These are phyloP conservation scores for Myriosclerotinia scirpicola DNA, from an alignment of 2,329 filamentous ascomycete genomes.

Conservation along the genomic window DNA sequence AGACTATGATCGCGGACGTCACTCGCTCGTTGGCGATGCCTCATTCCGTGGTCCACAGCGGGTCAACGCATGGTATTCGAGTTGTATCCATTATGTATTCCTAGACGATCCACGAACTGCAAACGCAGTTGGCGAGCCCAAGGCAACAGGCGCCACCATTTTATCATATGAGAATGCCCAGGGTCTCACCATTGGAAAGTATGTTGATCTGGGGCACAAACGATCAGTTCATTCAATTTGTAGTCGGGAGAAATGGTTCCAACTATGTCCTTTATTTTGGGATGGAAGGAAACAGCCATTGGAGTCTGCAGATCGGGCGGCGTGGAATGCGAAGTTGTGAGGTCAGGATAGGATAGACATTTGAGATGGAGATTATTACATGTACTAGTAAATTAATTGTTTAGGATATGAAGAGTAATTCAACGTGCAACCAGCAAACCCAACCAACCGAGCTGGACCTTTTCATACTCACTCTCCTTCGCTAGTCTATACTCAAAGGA, in stretches of 20 bases:
- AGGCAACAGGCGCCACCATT: conserved; percentile 67
- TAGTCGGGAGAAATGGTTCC: conserved; percentile 45
- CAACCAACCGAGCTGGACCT: too few relatives aligned
- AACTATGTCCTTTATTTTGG: conserved; percentile 51
- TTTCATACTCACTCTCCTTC: background rate
- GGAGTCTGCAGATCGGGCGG: conserved; percentile 47
- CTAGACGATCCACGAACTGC: conserved; percentile 60
- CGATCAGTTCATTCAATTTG: conserved; percentile 43
- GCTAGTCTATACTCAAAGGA: background rate
- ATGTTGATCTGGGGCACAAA: conserved; percentile 45
- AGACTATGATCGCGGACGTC: conserved; percentile 59
- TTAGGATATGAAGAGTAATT: background rate
- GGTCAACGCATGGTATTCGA: conserved; percentile 61
- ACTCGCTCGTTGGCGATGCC: conserved; percentile 58
- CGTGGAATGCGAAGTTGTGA: conserved; percentile 49
- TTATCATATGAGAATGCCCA: conserved; percentile 46
- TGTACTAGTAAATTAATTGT: conserved; percentile 4
- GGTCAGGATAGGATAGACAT: background rate
- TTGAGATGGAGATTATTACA: background rate
- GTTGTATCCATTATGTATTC: conserved; percentile 62
- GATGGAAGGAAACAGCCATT: conserved; percentile 47
- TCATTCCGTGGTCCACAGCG: conserved; percentile 60
- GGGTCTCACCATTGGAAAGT: conserved; percentile 41
- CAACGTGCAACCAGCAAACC: background rate
- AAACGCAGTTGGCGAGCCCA: conserved; percentile 67